These are phyloP conservation scores for Eucalyptus globulus DNA, from an alignment of 345 rosid genomes.

Conservation along the genomic window DNA sequence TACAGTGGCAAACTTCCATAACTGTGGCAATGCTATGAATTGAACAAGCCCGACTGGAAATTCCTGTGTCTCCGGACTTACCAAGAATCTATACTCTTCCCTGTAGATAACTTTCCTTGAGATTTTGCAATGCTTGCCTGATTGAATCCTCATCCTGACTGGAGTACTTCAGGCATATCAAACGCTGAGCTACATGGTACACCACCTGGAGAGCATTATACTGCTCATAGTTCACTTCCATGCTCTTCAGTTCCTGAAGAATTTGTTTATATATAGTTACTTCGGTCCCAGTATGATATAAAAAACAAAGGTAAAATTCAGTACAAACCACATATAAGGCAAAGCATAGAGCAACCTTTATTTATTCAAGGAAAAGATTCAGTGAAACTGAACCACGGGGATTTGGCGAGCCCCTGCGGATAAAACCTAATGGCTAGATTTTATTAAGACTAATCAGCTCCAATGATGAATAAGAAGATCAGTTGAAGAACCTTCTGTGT, in stretches of 20 bases:
- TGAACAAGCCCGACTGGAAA: not conserved
- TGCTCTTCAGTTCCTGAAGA: conserved; percentile 49
- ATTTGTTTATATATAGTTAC: not conserved
- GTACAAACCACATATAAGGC: not conserved
- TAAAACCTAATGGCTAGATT: not conserved
- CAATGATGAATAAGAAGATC: not conserved
- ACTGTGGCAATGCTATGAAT: not conserved
- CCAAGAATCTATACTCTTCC: not conserved
- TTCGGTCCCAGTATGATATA: not conserved
- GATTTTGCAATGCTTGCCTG: conserved; percentile 58
- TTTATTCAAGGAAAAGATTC: not conserved
- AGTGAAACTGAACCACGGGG: not conserved
- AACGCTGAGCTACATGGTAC: conserved; percentile 49
- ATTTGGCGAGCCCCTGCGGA: not conserved
- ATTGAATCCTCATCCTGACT: conserved; percentile 50
- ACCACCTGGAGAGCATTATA: conserved; percentile 27
- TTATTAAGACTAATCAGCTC: not conserved
- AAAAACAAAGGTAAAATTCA: not conserved
- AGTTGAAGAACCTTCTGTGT: conserved; percentile 35
- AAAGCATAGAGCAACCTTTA: not conserved
- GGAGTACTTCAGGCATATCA: conserved; percentile 68
- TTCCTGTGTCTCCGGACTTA: not conserved
- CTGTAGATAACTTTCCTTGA: conserved; percentile 35
- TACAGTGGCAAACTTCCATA: not conserved
- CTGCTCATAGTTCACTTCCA: conserved; percentile 53